Conservation (phyloP, 139 green algal genomes). For the Zygnema circumcarinatum region DNA sequence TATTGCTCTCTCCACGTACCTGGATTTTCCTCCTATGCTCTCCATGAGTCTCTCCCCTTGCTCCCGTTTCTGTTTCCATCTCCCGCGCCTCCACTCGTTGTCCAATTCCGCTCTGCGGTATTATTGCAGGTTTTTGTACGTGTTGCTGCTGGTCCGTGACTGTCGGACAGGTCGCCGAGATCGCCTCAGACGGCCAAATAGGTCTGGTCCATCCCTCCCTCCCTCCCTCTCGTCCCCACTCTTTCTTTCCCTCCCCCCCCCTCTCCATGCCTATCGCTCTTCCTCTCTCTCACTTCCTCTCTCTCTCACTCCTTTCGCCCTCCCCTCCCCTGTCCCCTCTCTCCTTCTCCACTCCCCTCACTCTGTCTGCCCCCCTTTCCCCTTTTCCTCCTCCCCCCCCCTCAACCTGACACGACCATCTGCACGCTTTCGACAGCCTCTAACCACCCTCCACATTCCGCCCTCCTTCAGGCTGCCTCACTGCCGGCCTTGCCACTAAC, state of each 20-base stretch:
- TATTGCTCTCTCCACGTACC: not conserved
- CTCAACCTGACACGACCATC: not conserved
- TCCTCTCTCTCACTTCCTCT: not conserved
- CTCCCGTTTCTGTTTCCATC: no score
- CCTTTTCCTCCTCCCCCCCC: not conserved
- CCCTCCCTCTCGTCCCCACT: not conserved
- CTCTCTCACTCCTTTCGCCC: not conserved
- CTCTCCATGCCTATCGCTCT: not conserved
- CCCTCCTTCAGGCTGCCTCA: not conserved
- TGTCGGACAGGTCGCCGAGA: no score
- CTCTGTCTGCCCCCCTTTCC: not conserved
- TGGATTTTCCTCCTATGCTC: no score
- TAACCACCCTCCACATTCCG: no score
- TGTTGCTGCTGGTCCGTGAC: no score
- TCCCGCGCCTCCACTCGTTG: no score
- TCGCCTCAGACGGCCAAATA: no score
- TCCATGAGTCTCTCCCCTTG: no score
- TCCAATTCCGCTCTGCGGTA: no score
- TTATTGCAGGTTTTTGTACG: no score
- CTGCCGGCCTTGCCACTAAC: no score
- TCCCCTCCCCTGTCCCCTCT: not conserved
- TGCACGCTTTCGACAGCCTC: not conserved
- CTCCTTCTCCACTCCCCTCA: not conserved
- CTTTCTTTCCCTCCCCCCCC: not conserved
- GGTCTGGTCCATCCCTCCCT: constrained; percentile 1